Percentiles rank a stretch among this genome's conserved stretches.
These are phyloP conservation scores for Chlorophyllum brunneum DNA, from an alignment of 768 basidiomycete genomes.

Conservation along the genomic window DNA sequence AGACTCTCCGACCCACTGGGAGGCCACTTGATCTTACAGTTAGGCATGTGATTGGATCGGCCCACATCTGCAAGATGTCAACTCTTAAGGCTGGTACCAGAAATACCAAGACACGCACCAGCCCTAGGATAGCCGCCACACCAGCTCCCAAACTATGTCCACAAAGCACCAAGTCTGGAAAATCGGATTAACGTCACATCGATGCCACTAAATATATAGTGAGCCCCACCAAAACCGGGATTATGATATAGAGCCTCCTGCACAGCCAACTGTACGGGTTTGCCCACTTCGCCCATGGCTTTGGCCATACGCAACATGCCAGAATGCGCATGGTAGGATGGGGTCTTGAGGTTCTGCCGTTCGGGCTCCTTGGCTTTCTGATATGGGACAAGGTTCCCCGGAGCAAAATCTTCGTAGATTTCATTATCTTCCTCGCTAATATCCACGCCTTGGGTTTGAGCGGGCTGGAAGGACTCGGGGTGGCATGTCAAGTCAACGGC, in stretches of 20 bases:
- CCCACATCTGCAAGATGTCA: constrained; percentile 68
- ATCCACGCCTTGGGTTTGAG: constrained; percentile 27
- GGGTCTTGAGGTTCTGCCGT: constrained; percentile 3
- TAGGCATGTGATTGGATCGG: constrained; percentile 73
- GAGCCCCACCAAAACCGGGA: constrained; percentile 68
- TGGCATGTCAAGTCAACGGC: constrained; percentile 86
- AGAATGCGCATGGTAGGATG: constrained; percentile 64
- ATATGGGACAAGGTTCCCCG: constrained; percentile 28
- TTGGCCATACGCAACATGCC: constrained; percentile 80
- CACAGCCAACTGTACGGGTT: constrained; percentile 75
- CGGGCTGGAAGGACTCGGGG: constrained; percentile 61
- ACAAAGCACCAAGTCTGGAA: constrained; percentile 64
- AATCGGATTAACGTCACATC: background rate
- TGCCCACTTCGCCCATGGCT: constrained; percentile 72
- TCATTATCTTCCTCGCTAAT: constrained; percentile 14
- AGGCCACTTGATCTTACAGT: constrained; percentile 68
- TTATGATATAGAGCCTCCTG: constrained; percentile 65
- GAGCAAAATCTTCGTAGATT: constrained; percentile 29
- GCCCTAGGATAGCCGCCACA: constrained; percentile 68
- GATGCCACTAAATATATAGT: background rate
- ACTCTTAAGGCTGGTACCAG: background rate
- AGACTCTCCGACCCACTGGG: constrained; percentile 60
- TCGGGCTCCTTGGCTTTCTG: constrained; percentile 19
- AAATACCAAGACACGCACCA: constrained; percentile 35
- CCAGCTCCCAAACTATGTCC: constrained; percentile 86